Conservation (phyloP, 2,329 filamentous ascomycete species). For the Canariomyces notabilis region DNA sequence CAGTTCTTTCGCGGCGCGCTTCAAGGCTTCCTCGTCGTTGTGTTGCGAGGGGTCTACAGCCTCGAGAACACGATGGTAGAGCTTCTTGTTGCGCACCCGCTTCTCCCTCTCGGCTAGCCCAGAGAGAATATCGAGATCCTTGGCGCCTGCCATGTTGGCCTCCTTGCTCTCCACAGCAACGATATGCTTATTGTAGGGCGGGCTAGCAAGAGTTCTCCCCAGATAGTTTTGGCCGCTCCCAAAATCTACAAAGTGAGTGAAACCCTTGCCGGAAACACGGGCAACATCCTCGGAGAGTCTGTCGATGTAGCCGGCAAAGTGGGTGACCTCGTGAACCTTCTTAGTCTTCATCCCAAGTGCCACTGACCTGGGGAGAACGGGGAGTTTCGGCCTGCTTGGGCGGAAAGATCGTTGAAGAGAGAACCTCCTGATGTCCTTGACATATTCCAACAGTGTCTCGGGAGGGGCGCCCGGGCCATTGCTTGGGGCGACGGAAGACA, state of each 20-base stretch:
- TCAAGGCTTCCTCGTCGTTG: conserved; percentile 37
- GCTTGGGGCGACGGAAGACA: conserved; percentile 38
- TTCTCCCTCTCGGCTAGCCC: conserved; percentile 68
- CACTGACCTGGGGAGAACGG: conserved; percentile 63
- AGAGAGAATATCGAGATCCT: conserved; percentile 76
- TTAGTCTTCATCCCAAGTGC: conserved; percentile 92
- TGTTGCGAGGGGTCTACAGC: conserved; percentile 37
- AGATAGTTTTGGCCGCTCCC: conserved; percentile 97
- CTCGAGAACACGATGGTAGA: conserved; percentile 54
- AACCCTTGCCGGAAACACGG: conserved; percentile 48
- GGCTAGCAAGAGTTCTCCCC: conserved; percentile 76
- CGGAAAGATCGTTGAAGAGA: conserved; percentile 60
- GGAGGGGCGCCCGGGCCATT: conserved; percentile 35
- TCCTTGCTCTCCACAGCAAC: conserved; percentile 86
- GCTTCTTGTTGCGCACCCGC: conserved; percentile 78
- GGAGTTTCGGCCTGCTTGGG: conserved; percentile 40
- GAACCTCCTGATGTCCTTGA: conserved; percentile 64
- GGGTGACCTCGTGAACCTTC: conserved; percentile 87
- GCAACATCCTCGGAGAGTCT: conserved; percentile 54
- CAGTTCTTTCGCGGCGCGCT: conserved; percentile 31
- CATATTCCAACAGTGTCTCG: conserved; percentile 63
- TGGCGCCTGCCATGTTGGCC: conserved; percentile 81
- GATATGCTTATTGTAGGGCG: conserved; percentile 80
- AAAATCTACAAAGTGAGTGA: conserved; percentile 91
- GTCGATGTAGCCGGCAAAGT: conserved; percentile 83